Percentiles rank a stretch among this genome's conserved stretches.
Evolutionary conservation across 768 basidiomycete species (phyloP).

Genomic region (Thelephora ganbajun): DNA sequence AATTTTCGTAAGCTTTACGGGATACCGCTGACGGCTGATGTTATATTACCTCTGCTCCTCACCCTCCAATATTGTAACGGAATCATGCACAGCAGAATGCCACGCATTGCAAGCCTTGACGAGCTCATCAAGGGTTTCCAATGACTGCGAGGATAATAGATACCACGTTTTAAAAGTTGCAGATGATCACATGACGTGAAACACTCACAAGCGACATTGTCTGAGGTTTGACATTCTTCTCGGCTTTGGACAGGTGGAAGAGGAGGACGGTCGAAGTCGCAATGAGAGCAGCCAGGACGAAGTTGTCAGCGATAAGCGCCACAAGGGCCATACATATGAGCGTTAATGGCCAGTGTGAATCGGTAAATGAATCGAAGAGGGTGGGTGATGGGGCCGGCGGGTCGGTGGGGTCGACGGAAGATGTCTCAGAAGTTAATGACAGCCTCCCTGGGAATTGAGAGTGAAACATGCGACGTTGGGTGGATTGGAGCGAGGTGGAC

Average conservation of each 20-base stretch:
- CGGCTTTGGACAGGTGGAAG: constrained; percentile 5
- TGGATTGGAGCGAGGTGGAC: constrained; percentile 36
- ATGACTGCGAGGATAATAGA: constrained; percentile 28
- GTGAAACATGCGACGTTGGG: constrained; percentile 10
- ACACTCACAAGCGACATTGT: constrained; percentile 9
- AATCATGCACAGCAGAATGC: constrained; percentile 64
- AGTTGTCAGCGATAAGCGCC: constrained; percentile 11
- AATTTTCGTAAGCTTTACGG: constrained; percentile 3
- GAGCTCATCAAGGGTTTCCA: constrained; percentile 52
- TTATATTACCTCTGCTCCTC: constrained; percentile 49
- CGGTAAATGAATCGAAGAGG: constrained; percentile 1
- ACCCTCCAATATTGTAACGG: constrained; percentile 46
- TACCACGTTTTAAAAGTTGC: not conserved
- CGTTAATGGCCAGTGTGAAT: constrained; percentile 7
- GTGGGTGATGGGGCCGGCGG: not conserved
- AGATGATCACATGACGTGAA: constrained; percentile 11
- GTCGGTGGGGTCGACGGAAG: constrained; percentile 5
- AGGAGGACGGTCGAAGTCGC: not conserved
- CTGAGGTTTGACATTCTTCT: constrained; percentile 2
- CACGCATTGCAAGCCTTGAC: constrained; percentile 54
- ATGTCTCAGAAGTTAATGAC: constrained; percentile 3
- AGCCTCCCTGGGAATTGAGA: constrained; percentile 12
- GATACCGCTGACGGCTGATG: not conserved
- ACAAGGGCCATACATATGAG: constrained; percentile 12
- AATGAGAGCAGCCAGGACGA: constrained; percentile 6